Evolutionary conservation across 2,329 filamentous ascomycete species (phyloP).

Genomic region (Penicillium frequentans): DNA sequence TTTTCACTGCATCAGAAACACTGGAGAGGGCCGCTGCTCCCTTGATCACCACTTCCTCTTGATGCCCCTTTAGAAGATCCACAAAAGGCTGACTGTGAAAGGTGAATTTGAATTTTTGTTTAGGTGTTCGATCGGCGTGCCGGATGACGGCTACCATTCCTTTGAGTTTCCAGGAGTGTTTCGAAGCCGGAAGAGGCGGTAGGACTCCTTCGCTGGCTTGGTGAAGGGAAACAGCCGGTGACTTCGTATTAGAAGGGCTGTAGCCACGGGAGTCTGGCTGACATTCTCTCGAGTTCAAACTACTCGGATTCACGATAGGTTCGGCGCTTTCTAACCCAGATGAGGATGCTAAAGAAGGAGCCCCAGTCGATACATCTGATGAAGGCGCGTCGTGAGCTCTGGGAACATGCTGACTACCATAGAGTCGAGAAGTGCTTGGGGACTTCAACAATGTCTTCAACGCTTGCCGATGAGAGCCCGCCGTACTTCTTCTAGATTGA

Average conservation of each 20-base stretch:
- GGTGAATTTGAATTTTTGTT: slow-evolving; percentile 99
- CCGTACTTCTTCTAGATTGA: slow-evolving; percentile 38
- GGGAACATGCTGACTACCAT: slow-evolving; percentile 45
- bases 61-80: slow-evolving; percentile 88
- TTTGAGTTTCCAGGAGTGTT: slow-evolving; percentile 97
- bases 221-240: slow-evolving; percentile 27
- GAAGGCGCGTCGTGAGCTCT: slow-evolving; percentile 45
- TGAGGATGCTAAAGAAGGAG: slow-evolving; percentile 35
- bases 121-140: slow-evolving; percentile 94
- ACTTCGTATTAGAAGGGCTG: slow-evolving; percentile 26
- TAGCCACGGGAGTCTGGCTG: slow-evolving; percentile 20
- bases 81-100: slow-evolving; percentile 98
- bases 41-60: slow-evolving; percentile 92
- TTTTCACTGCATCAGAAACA: slow-evolving; percentile 82
- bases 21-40: slow-evolving; percentile 86
- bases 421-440: slow-evolving; percentile 63
- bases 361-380: slow-evolving; percentile 41
- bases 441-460: slow-evolving; percentile 64
- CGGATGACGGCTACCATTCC: slow-evolving; percentile 95
- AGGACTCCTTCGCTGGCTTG: slow-evolving; percentile 30
- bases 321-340: slow-evolving; percentile 33
- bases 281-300: slow-evolving; percentile 23
- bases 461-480: slow-evolving; percentile 45
- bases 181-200: slow-evolving; percentile 65
- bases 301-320: slow-evolving; percentile 14